Conservation (phyloP, 208 protist genomes). For the Balamuthia mandrillaris region DNA sequence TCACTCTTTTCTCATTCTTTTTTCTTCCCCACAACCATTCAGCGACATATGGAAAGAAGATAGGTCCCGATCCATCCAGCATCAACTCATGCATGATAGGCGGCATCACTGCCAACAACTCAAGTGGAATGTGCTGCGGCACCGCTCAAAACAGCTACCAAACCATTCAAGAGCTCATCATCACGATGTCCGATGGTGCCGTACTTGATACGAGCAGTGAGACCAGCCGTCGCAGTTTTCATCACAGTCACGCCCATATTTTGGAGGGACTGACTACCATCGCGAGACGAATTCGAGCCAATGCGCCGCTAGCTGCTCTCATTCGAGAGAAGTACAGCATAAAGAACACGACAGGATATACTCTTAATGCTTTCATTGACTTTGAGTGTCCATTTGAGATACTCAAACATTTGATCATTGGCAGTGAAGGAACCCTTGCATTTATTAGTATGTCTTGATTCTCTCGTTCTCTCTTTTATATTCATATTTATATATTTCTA, state of each 20-base stretch:
- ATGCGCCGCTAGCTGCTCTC: no score
- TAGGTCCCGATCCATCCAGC: conserved; percentile 61
- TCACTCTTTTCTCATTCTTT: no score
- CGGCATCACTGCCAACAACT: conserved; percentile 66
- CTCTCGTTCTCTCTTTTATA: neutral
- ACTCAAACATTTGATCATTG: conserved; percentile 62
- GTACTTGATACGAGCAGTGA: conserved; percentile 50
- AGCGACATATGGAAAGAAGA: conserved; percentile 34
- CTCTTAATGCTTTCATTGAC: conserved; percentile 61
- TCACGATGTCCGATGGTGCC: conserved; percentile 56
- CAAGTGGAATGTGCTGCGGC: conserved; percentile 66
- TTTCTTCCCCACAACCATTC: neutral
- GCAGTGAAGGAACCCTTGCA: conserved; percentile 60
- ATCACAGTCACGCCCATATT: conserved; percentile 13
- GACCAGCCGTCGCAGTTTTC: conserved; percentile 17
- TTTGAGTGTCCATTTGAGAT: conserved; percentile 60
- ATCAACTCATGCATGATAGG: conserved; percentile 68
- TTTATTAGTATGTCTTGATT: conserved; percentile 47
- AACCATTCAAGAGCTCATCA: conserved; percentile 55
- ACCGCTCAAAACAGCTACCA: conserved; percentile 55
- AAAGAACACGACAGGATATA: conserved; percentile 67
- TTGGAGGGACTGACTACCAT: conserved; percentile 18
- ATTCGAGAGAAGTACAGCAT: conserved; percentile 64
- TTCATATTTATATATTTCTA: neutral
- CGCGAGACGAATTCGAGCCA: no score